Conservation (phyloP, 225 moss, liverwort and hornwort genomes). For the Asterella californica region DNA sequence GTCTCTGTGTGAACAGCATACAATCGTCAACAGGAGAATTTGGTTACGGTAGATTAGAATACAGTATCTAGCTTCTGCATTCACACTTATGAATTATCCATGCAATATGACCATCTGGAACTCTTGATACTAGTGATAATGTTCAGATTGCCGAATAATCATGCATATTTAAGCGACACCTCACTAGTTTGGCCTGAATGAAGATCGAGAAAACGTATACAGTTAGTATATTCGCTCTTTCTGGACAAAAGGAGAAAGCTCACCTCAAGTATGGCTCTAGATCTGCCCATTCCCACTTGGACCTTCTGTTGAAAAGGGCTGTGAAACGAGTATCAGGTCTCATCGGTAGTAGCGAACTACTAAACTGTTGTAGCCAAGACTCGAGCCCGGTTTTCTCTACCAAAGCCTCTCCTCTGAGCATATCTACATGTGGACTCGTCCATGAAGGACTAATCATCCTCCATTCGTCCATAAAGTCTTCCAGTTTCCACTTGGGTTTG, state of each 20-base stretch:
- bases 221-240: background rate
- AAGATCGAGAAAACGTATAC: background rate
- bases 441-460: conserved; percentile 49
- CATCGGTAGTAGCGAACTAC: conserved; percentile 63
- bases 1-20: conserved; percentile 43
- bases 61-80: background rate
- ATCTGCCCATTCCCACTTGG: conserved; percentile 92
- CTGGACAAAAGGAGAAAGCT: background rate
- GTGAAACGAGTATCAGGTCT: conserved; percentile 78
- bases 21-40: background rate
- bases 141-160: background rate
- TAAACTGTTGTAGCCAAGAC: conserved; percentile 68
- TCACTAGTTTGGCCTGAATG: background rate
- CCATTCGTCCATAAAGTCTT: conserved; percentile 71
- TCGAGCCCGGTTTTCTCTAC: conserved; percentile 67
- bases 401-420: conserved; percentile 79
- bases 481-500: conserved; percentile 52
- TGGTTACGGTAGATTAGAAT: background rate
- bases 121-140: background rate
- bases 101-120: background rate
- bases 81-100: background rate
- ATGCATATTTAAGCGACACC: background rate
- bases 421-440: conserved; percentile 55
- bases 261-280: conserved; percentile 86
- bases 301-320: conserved; percentile 72